Percentiles rank a stretch among this genome's conserved stretches.
These are phyloP conservation scores for Mycena belliarum DNA, from an alignment of 768 basidiomycete species.

Conservation along the genomic window DNA sequence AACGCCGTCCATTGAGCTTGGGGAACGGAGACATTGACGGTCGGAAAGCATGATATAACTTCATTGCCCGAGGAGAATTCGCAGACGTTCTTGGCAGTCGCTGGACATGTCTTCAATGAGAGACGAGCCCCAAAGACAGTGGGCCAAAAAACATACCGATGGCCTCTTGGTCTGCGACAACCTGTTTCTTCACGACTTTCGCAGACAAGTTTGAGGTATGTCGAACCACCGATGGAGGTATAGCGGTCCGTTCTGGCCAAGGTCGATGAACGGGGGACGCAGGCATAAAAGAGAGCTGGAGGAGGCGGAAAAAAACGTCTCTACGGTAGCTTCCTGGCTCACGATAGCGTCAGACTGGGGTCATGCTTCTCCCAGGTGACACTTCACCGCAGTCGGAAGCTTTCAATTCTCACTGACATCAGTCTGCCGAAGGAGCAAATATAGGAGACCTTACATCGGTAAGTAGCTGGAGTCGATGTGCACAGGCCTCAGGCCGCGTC, in stretches of 20 bases:
- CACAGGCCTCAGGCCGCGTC: too few species aligned
- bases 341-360: too few species aligned
- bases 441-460: too few species aligned
- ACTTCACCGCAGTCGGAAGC: too few species aligned
- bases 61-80: constrained; percentile 62
- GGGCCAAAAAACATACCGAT: constrained; percentile 30
- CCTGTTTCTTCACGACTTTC: constrained; percentile 33
- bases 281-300: not conserved
- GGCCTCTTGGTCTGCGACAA: constrained; percentile 36
- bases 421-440: too few species aligned
- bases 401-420: too few species aligned
- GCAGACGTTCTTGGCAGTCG: constrained; percentile 50
- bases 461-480: too few species aligned
- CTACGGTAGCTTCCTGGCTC: too few species aligned
- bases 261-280: constrained; percentile 4
- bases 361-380: too few species aligned
- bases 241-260: constrained; percentile 11
- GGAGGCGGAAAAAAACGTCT: not conserved
- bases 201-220: constrained; percentile 25
- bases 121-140: not conserved
- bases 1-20: constrained; percentile 77
- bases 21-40: constrained; percentile 47
- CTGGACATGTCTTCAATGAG: constrained; percentile 20
- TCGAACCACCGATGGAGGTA: not conserved
- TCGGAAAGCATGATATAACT: constrained; percentile 79